Base-by-base conservation (phyloP, 495 filamentous ascomycete genomes). In the Xylaria flabelliformis region DNA sequence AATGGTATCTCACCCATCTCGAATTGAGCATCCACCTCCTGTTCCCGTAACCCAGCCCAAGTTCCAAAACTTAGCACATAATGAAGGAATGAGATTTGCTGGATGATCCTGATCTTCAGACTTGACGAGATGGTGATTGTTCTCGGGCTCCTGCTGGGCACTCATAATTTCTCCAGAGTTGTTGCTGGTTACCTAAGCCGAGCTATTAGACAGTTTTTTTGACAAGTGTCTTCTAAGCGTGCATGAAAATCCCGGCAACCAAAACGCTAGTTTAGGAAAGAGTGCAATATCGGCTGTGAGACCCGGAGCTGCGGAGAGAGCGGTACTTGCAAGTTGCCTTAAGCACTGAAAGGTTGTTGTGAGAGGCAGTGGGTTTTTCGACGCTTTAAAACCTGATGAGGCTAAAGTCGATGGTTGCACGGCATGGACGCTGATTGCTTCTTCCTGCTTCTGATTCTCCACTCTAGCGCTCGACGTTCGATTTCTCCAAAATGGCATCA, bases 31-130 rank as follows among this genome's bases (percentile, higher is more conserved):
- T 39, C 96, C 97, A 67, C 96, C 96, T 69, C 96, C 96, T 17
- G 96, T 99, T 53, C 96, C 96, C 48, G 96, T 97, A 21, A 98
- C 96, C 96, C 96, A 99, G 51, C 96, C 97, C 76, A 94, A 87
- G 32, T 87, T 93, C 87, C 97, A 98, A 83, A 99, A 99, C 76
- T 92, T 94, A 74, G 91, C 91, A 84, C 96, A 99, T 59, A 99
- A 87, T 50, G 90, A 89, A 65, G 94, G 95, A 73, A 99, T 98
- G 68, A 95, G 85, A 82, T 99, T 98, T 67, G 95, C 94, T 21
- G 96, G 96, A 81, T 98, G 97, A 70, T 94, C 82, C 9, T 91
- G 90, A 82, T 93, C 86, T n/a, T 82, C 73, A 9, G 92, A 93
- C 36, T 79, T 79, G 76, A 99, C 87, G 72, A 98, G 88, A 74